These are phyloP conservation scores for Klebsormidium nitens DNA, from an alignment of 139 green algal genomes.

Conservation along the genomic window DNA sequence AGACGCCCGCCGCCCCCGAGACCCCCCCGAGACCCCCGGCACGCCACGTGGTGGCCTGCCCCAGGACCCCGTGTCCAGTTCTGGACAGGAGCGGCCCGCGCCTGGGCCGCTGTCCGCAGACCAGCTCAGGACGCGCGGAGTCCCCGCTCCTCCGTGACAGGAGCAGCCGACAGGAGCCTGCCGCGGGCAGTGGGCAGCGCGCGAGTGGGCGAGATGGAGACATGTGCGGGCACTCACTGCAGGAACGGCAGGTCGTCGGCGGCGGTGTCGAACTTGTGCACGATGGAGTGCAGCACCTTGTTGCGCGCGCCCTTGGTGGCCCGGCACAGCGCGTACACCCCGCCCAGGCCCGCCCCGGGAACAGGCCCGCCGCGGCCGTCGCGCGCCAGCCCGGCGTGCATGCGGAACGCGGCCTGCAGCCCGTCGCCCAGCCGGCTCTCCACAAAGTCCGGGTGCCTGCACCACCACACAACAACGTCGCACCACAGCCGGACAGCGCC, in stretches of 20 bases:
- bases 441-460: slow-evolving; percentile 26
- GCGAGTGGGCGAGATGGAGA: neutral
- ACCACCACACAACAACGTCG: neutral
- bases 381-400: neutral
- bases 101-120: too few species aligned
- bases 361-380: neutral
- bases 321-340: slow-evolving; percentile 8
- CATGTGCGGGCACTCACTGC: neutral
- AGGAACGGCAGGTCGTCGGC: neutral
- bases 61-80: neutral
- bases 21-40: too few species aligned
- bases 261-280: slow-evolving; percentile 8
- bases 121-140: neutral
- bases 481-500: neutral
- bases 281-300: slow-evolving; percentile 12
- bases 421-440: slow-evolving; percentile 17
- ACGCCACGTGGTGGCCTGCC: neutral
- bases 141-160: neutral
- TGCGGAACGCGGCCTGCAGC: neutral
- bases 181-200: neutral
- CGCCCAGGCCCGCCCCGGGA: neutral
- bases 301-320: neutral
- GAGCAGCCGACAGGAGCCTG: neutral
- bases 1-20: too few species aligned
- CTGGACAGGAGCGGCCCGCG: too few species aligned